Evolutionary conservation across 2,329 filamentous ascomycete species (phyloP).

Genomic region (Fragosphaeria purpurea): DNA sequence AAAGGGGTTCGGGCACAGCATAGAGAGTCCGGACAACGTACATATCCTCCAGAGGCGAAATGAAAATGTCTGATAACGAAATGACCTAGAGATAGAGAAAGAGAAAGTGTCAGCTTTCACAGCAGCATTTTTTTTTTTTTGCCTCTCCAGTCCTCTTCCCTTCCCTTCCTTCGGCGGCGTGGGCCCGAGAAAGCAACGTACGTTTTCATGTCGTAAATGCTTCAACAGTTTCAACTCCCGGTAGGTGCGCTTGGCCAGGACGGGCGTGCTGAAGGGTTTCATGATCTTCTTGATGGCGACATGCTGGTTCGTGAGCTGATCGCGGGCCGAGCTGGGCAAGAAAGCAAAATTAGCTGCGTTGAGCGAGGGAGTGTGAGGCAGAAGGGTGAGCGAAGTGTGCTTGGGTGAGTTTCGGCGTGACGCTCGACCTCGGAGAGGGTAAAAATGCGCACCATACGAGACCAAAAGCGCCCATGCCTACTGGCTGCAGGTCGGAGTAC

Average conservation of each 20-base stretch:
- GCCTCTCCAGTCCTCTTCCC: background rate
- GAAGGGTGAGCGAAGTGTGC: background rate
- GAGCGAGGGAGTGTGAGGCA: background rate
- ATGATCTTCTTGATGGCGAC: conserved; percentile 99
- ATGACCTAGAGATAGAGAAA: conserved; percentile 57
- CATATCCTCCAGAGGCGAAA: conserved; percentile 98
- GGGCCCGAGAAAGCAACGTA: conserved; percentile 28
- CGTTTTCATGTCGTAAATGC: conserved; percentile 94
- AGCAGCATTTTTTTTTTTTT: no score
- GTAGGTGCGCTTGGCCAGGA: conserved; percentile 95
- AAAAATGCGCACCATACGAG: conserved; percentile 65
- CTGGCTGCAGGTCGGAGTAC: conserved; percentile 95
- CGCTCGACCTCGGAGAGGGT: no score
- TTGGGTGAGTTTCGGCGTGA: no score
- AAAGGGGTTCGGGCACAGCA: background rate
- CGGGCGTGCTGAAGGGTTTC: conserved; percentile 99
- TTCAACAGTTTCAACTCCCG: conserved; percentile 95
- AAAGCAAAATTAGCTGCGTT: background rate
- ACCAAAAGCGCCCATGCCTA: conserved; percentile 98
- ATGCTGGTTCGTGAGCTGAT: conserved; percentile 93
- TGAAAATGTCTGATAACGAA: conserved; percentile 98
- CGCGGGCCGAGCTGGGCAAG: conserved; percentile 76
- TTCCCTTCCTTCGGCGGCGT: background rate
- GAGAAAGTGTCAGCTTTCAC: conserved; percentile 16
- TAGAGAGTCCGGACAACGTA: conserved; percentile 34